These are phyloP conservation scores for Leucoagaricus sp. DNA, from an alignment of 1,284 basidiomycete genomes.

Conservation along the genomic window DNA sequence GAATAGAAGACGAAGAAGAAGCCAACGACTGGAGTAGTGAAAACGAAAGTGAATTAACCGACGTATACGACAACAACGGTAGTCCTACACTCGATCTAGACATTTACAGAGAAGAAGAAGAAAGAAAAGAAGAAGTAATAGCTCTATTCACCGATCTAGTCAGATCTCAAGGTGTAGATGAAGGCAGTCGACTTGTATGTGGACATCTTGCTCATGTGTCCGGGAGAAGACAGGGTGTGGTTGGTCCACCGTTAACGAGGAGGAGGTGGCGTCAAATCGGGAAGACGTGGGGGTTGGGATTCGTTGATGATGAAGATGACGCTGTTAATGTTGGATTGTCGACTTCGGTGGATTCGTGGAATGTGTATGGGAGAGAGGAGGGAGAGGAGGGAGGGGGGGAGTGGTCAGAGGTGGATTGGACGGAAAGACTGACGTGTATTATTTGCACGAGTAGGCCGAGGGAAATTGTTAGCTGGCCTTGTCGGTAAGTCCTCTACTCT, in stretches of 20 bases:
- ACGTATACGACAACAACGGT: slow-evolving; percentile 23
- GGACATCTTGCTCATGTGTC: slow-evolving; percentile 24
- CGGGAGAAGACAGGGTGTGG: slow-evolving; percentile 1
- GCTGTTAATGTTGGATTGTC: background rate
- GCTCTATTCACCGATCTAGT: slow-evolving; percentile 28
- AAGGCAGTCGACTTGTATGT: slow-evolving; percentile 23
- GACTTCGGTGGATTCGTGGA: too few species aligned
- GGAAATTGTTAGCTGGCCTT: slow-evolving; percentile 79
- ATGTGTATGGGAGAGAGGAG: slow-evolving; percentile 3
- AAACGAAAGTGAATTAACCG: slow-evolving; percentile 48
- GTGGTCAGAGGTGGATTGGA: slow-evolving; percentile 36
- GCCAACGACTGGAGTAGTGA: too few species aligned
- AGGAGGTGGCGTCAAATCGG: slow-evolving; percentile 27
- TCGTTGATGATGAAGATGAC: slow-evolving; percentile 8
- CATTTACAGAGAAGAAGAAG: slow-evolving; percentile 8
- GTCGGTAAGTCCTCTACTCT: slow-evolving; percentile 51
- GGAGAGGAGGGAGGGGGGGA: slow-evolving; percentile 14
- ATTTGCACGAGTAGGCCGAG: slow-evolving; percentile 71
- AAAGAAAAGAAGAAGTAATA: slow-evolving; percentile 25
- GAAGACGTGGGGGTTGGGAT: slow-evolving; percentile 6
- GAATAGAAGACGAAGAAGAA: slow-evolving; percentile 18
- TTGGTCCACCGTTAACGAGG: slow-evolving; percentile 29
- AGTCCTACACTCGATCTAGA: slow-evolving; percentile 18
- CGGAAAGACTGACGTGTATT: slow-evolving; percentile 52
- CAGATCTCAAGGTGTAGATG: slow-evolving; percentile 17